phyloP scores from a whole-genome alignment of 1,284 basidiomycete genomes.

The Fomes fomentarius region DNA sequence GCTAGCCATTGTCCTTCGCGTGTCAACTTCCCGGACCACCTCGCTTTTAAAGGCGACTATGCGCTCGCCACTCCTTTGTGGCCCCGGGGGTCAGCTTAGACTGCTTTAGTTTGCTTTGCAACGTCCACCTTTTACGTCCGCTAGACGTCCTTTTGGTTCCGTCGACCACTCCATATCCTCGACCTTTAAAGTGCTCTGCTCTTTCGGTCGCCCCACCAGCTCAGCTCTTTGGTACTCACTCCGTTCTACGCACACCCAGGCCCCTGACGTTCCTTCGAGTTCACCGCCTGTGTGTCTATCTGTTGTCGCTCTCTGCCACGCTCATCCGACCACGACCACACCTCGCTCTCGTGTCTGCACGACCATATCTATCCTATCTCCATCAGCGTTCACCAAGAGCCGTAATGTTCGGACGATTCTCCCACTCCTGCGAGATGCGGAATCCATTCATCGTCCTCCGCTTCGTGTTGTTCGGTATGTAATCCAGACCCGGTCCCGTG shows the following conservation, averaged over 20 bases:
- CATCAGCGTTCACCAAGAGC: not conserved
- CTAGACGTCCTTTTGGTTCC: slow-evolving; percentile 14
- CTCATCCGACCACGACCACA: slow-evolving; percentile 7
- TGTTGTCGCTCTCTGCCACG: slow-evolving; percentile 7
- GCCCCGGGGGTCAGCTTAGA: slow-evolving; percentile 28
- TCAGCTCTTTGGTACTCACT: not conserved
- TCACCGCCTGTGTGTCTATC: slow-evolving; percentile 10
- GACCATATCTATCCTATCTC: slow-evolving; percentile 8
- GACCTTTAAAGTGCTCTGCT: slow-evolving; percentile 14
- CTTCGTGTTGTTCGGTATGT: slow-evolving; percentile 59
- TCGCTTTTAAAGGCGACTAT: slow-evolving; percentile 19
- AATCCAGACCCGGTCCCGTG: not conserved
- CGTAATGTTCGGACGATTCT: slow-evolving; percentile 19
- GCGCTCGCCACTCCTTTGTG: slow-evolving; percentile 19
- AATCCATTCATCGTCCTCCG: slow-evolving; percentile 56
- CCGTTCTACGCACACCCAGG: not conserved
- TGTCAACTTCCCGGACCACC: slow-evolving; percentile 11
- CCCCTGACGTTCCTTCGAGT: slow-evolving; percentile 12
- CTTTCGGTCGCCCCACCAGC: slow-evolving; percentile 1
- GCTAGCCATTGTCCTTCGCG: slow-evolving; percentile 24
- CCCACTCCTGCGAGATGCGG: slow-evolving; percentile 30
- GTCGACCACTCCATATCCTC: slow-evolving; percentile 1
- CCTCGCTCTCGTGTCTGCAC: slow-evolving; percentile 13
- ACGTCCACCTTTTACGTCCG: slow-evolving; percentile 5
- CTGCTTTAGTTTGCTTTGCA: slow-evolving; percentile 25